Evolutionary conservation across 345 rosid species (phyloP), one percentile per base, ranked within the genome.

Genomic region (Cochlearia excelsa): DNA sequence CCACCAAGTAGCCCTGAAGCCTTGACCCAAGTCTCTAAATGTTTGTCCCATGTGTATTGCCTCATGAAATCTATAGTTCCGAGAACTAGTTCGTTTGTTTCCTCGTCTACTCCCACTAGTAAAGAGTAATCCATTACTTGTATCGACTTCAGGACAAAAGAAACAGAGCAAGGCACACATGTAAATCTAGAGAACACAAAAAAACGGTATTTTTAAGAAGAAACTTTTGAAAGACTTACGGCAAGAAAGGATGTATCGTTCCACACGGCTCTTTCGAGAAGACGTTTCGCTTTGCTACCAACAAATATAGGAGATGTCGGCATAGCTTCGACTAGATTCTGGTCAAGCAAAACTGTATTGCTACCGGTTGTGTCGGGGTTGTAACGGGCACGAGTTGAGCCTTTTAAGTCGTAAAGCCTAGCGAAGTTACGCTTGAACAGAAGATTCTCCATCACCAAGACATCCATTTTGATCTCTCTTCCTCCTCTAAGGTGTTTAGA

Each of bases 1-100:
- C 97, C 95, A 0, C 97, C 97, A 11, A 87, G 90, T 40, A 93
- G 82, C 65, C 82, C 90, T 9, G 96, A 69, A 1, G 88, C 78
- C 58, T 85, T 89, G 57, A 93, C 95, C 96, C 95, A 89, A 8
- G 95, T 85, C 75, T 93, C 97, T 30, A 93, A 80, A 66, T 87
- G 99, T 82, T 93, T 93, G 82, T 92, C 98, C 97, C 89, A 92
- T 5, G 97, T 89, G 73, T 93, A 93, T 56, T 89, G 99, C 82
- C 97, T 83, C 97, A 93, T 74, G 69, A 89, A 93, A 70, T 89
- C 99, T 16, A 93, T 93, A 41, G 85, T 89, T 69, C 97, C 97
- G 39, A 89, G 78, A 42, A 85, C 91, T 58, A 89, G 77, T 66
- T 93, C 95, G 3, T 80, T 86, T 60, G 75, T 76, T 75, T 85